Percentiles rank a stretch among this genome's conserved stretches.
These are phyloP conservation scores for Fagopyrum homotropicum DNA, from an alignment of 148 eudicot species.

Conservation along the genomic window DNA sequence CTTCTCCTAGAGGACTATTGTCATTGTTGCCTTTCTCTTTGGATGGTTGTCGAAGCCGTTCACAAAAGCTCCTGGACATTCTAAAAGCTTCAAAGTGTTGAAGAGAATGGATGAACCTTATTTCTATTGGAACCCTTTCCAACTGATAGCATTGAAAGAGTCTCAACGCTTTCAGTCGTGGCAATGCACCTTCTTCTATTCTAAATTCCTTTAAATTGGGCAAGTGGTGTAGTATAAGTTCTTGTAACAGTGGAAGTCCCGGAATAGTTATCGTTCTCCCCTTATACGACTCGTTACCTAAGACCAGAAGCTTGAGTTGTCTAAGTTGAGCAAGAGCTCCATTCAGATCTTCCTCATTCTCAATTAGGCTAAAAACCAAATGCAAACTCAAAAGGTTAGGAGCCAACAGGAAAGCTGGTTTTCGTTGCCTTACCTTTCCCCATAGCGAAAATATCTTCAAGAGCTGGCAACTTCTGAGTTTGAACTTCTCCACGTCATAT, in stretches of 20 bases:
- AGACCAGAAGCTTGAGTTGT: neutral
- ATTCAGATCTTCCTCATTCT: neutral
- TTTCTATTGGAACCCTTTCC: neutral
- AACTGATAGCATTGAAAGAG: neutral
- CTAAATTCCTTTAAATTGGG: neutral
- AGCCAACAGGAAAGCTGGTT: neutral
- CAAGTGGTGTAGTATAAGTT: neutral
- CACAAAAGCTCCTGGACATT: neutral
- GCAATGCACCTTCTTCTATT: slow-evolving; percentile 1
- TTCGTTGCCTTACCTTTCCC: slow-evolving; percentile 2
- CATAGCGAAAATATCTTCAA: neutral
- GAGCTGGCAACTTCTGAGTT: neutral
- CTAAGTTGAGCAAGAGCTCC: slow-evolving; percentile 6
- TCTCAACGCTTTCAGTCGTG: neutral
- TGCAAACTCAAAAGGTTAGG: neutral
- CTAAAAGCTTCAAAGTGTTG: neutral
- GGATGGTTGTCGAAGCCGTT: neutral
- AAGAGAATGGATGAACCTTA: neutral
- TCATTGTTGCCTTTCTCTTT: neutral
- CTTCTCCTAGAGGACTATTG: neutral
- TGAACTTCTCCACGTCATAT: neutral
- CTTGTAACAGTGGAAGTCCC: neutral
- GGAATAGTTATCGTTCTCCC: neutral
- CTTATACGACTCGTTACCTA: neutral
- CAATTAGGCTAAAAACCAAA: neutral